Evolutionary conservation across 2,329 filamentous ascomycete genomes (phyloP), one percentile per base, ranked within the genome.

Genomic region (Penicillium sp.): DNA sequence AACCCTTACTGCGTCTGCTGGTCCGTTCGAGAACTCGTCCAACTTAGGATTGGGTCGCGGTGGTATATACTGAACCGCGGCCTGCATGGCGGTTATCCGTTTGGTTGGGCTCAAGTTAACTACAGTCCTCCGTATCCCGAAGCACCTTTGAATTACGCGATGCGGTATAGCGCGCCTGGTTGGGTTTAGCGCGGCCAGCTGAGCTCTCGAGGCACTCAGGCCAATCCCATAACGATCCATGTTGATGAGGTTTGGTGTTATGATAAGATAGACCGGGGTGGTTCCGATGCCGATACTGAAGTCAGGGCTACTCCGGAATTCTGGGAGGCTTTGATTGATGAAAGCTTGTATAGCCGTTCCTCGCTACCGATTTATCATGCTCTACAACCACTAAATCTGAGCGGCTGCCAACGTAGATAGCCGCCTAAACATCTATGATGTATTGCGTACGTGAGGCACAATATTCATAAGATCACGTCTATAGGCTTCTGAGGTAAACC

Each of bases 51-150:
- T 47, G 44, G 9, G 9, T n/a, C 33, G 14, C 46, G 27, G 46
- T 35, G 46, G 46, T 18, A 19, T 35, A 4, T 22, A 22, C n/a
- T 35, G 6, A 49, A 33, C 31, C 16, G 31, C 13, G n/a, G n/a
- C 46, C 31, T 49, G 31, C 46, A 49, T 49, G 46, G 27, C 46
- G n/a, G 46, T 49, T 49, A 49, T 49, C 44, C 44, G 27, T 47
- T 35, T 16, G 27, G 46, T 49, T 49, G 46, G 46, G 46, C 46
- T 44, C 41, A 6, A 44, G 43, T 46, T 31, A 14, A 40, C 19
- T 22, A 27, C 16, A 13, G 39, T 39, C n/a, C 37, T 43, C 3
- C 40, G 27, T 27, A 16, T 31, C n/a, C n/a, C n/a, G n/a, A n/a
- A n/a, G n/a, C n/a, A n/a, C n/a, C n/a, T n/a, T n/a, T n/a, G 31